phyloP scores from a whole-genome alignment of 305 asterid genomes.

The Andrographis paniculata region DNA sequence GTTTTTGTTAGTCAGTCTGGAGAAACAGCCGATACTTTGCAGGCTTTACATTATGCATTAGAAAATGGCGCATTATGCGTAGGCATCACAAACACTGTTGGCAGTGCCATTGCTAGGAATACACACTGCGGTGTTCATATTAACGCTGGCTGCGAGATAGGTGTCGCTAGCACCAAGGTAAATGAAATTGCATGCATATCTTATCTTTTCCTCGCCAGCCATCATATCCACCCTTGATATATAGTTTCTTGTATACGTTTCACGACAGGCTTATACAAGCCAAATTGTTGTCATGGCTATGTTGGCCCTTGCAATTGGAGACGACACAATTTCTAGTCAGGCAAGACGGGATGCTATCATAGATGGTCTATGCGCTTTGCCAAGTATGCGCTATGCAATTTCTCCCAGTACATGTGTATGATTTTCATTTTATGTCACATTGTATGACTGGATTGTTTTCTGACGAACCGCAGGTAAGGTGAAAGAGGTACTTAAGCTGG shows the following conservation, averaged over 20 bases:
- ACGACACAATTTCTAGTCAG: conserved; percentile 70
- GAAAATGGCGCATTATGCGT: conserved; percentile 92
- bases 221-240: neutral
- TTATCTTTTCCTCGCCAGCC: neutral
- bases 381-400: conserved; percentile 44
- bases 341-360: conserved; percentile 80
- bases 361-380: conserved; percentile 82
- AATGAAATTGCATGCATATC: conserved; percentile 3
- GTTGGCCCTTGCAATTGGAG: conserved; percentile 97
- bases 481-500: conserved; percentile 87
- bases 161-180: conserved; percentile 98
- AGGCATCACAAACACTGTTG: conserved; percentile 94
- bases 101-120: conserved; percentile 96
- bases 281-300: conserved; percentile 98
- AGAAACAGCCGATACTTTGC: conserved; percentile 95
- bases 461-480: conserved; percentile 50
- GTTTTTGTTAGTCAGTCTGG: conserved; percentile 98
- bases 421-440: neutral
- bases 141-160: conserved; percentile 97
- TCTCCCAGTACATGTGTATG: conserved; percentile 2
- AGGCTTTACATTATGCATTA: conserved; percentile 86
- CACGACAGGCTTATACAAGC: conserved; percentile 97
- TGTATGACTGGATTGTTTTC: neutral
- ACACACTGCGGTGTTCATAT: conserved; percentile 97
- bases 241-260: conserved; percentile 16